Percentiles rank a stretch among this genome's conserved stretches.
Evolutionary conservation across 1,284 basidiomycete species (phyloP).

Genomic region (Apiotrichum mycotoxinovorans): DNA sequence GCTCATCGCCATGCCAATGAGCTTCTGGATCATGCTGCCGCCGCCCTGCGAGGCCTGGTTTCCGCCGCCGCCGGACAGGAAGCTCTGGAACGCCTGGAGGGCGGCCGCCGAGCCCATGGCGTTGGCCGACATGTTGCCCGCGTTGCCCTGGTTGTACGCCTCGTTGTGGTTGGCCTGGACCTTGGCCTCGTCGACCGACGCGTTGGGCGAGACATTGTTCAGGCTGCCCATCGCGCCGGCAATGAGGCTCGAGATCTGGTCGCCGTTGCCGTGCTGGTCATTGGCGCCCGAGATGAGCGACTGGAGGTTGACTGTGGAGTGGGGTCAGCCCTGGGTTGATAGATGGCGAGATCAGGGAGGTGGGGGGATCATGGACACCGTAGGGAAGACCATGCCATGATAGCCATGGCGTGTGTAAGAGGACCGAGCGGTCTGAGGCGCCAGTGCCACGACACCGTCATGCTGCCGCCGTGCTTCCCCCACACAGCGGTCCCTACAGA

Average conservation of each 20-base stretch:
- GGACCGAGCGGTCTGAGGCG: neutral
- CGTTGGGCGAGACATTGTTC: constrained; percentile 6
- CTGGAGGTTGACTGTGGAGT: constrained; percentile 41
- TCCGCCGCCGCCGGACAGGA: constrained; percentile 53
- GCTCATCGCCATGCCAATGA: constrained; percentile 78
- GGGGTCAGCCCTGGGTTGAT: neutral
- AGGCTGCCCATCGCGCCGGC: constrained; percentile 45
- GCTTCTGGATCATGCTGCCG: constrained; percentile 52
- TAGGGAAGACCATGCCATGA: no score
- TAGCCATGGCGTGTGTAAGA: neutral
- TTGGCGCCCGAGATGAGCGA: constrained; percentile 41
- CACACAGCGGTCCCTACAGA: neutral
- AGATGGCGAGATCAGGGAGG: neutral
- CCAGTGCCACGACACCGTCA: no score
- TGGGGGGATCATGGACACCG: neutral
- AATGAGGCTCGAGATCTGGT: constrained; percentile 38
- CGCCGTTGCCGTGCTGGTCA: constrained; percentile 39
- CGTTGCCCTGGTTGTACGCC: constrained; percentile 56
- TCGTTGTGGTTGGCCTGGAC: constrained; percentile 57
- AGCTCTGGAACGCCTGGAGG: constrained; percentile 59
- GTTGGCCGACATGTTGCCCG: constrained; percentile 57
- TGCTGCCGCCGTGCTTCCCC: no score
- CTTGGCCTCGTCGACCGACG: constrained; percentile 58
- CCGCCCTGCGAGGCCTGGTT: constrained; percentile 28
- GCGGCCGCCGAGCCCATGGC: constrained; percentile 69